A percentile compares a stretch with the other conserved stretches of the same genome.
Evolutionary conservation across 345 rosid species (phyloP).

Genomic region (Aurinia saxatilis): DNA sequence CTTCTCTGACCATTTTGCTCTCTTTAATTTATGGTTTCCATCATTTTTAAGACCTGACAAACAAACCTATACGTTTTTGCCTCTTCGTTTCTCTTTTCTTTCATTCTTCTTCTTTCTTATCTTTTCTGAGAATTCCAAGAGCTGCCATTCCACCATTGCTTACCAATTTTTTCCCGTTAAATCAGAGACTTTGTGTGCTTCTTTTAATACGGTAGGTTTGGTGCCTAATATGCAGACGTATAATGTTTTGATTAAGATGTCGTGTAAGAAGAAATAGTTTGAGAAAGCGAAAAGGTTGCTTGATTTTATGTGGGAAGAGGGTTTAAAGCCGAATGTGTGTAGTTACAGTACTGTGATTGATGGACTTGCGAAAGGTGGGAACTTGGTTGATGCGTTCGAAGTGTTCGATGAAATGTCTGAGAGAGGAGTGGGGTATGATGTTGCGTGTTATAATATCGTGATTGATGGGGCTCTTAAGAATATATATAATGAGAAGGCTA

Average conservation of each 20-base stretch:
- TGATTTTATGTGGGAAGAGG: slow-evolving; percentile 50
- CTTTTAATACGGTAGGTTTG: slow-evolving; percentile 41
- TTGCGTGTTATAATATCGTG: slow-evolving; percentile 64
- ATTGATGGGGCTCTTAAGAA: slow-evolving; percentile 64
- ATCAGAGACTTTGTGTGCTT: slow-evolving; percentile 47
- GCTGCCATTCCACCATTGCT: too few species aligned
- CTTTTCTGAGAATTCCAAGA: too few species aligned
- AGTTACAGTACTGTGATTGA: slow-evolving; percentile 57
- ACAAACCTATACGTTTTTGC: too few species aligned
- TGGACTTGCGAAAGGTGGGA: slow-evolving; percentile 47
- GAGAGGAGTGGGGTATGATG: slow-evolving; percentile 48
- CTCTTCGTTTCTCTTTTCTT: too few species aligned
- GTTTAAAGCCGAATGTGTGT: slow-evolving; percentile 47
- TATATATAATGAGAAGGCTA: slow-evolving; percentile 42
- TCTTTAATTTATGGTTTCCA: too few species aligned
- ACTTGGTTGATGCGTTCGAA: slow-evolving; percentile 43
- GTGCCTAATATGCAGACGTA: slow-evolving; percentile 65
- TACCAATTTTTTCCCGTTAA: too few species aligned
- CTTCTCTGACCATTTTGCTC: too few species aligned
- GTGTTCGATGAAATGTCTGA: slow-evolving; percentile 81
- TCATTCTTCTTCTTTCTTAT: too few species aligned
- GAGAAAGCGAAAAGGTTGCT: slow-evolving; percentile 47
- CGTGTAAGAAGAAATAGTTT: slow-evolving; percentile 56
- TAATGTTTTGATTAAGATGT: slow-evolving; percentile 68
- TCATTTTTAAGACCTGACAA: too few species aligned